Percentiles rank a stretch among this genome's conserved stretches.
phyloP scores from a whole-genome alignment of 148 eudicot genomes.

The Spergularia bocconei region DNA sequence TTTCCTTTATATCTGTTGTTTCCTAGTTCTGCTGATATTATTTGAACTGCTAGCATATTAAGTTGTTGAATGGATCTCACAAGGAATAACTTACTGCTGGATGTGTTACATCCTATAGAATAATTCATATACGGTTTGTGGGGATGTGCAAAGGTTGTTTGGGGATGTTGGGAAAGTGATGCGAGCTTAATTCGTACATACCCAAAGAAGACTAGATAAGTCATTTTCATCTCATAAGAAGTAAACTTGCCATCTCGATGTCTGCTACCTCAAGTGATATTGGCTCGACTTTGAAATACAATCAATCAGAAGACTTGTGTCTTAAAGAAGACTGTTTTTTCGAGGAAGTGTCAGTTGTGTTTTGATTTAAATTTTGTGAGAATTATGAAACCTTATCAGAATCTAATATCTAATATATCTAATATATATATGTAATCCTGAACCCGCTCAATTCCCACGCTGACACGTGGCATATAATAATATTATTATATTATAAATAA shows the following conservation, averaged over 20 bases:
- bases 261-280: too few species aligned
- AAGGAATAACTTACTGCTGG: background rate
- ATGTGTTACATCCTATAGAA: background rate
- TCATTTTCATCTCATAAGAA: background rate
- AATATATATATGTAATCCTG: too few species aligned
- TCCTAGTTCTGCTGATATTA: background rate
- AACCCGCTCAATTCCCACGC: too few species aligned
- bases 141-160: background rate
- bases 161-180: background rate
- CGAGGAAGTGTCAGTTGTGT: too few species aligned
- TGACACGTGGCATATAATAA: too few species aligned
- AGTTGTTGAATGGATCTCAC: background rate
- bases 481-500: too few species aligned
- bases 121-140: background rate
- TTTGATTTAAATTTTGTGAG: too few species aligned
- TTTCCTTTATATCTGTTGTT: background rate
- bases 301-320: too few species aligned
- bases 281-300: too few species aligned
- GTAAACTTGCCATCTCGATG: background rate
- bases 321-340: too few species aligned
- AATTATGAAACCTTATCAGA: too few species aligned
- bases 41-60: background rate
- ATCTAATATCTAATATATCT: too few species aligned
- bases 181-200: background rate
- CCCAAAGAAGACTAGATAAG: background rate